These are phyloP conservation scores for Leishmania turanica DNA, from an alignment of 208 protist species.

Conservation along the genomic window DNA sequence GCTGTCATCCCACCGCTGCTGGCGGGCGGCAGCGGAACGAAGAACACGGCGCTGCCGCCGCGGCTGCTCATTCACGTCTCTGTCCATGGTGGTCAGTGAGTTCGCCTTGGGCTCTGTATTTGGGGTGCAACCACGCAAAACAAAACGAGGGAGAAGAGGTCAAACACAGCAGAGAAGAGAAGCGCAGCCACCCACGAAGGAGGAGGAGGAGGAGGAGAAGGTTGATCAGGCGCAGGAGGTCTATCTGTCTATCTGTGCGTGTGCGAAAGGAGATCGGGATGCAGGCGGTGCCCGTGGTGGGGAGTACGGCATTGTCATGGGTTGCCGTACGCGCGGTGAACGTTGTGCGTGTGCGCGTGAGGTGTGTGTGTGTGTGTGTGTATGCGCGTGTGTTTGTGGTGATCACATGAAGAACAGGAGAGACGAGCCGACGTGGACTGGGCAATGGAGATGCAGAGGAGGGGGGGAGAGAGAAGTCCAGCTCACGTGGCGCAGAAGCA, in stretches of 20 bases:
- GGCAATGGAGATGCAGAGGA: neutral
- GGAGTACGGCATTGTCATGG: neutral
- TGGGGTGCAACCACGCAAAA: neutral
- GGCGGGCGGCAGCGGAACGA: conserved; percentile 10
- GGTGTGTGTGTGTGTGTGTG: neutral
- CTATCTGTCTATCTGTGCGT: no score
- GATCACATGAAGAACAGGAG: neutral
- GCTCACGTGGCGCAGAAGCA: neutral
- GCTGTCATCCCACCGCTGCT: neutral
- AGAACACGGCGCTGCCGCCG: conserved; percentile 19
- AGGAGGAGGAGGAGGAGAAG: neutral
- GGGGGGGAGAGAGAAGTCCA: neutral
- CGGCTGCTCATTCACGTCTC: neutral
- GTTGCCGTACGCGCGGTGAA: neutral
- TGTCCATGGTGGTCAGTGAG: neutral
- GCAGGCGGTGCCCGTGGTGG: neutral
- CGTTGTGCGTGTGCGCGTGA: neutral
- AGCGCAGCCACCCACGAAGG: no score
- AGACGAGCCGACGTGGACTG: neutral
- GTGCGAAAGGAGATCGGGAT: neutral
- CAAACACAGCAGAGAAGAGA: neutral
- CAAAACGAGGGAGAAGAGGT: neutral
- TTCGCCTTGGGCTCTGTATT: neutral
- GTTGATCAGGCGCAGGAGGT: neutral
- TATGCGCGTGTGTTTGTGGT: neutral